These are phyloP conservation scores for Fomitopsis serialis DNA, from an alignment of 768 basidiomycete genomes.

Conservation along the genomic window DNA sequence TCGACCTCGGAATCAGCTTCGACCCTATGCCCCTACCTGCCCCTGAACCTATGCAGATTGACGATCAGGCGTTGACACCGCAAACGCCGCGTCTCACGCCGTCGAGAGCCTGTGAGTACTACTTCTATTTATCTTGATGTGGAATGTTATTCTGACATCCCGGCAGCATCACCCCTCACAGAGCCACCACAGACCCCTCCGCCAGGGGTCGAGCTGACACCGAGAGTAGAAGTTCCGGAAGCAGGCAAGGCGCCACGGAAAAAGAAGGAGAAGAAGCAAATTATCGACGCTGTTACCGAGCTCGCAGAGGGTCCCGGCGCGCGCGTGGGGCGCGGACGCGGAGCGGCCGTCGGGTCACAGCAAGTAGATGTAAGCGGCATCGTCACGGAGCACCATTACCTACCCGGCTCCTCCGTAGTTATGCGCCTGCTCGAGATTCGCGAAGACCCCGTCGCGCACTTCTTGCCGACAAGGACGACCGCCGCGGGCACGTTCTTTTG, in stretches of 20 bases:
- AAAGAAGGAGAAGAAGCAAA: constrained; percentile 77
- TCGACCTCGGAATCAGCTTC: constrained; percentile 70
- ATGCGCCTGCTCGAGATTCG: constrained; percentile 85
- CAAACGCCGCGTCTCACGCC: constrained; percentile 47
- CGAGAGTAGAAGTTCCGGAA: constrained; percentile 44
- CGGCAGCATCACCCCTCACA: constrained; percentile 67
- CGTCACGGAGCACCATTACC: constrained; percentile 74
- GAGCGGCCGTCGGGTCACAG: constrained; percentile 46
- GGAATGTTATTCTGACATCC: constrained; percentile 3
- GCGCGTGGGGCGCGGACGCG: constrained; percentile 49
- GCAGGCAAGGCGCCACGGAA: constrained; percentile 29
- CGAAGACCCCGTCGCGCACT: constrained; percentile 78
- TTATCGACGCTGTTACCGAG: constrained; percentile 89
- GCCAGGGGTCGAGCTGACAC: constrained; percentile 46
- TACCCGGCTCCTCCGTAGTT: constrained; percentile 79
- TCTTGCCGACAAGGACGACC: constrained; percentile 76
- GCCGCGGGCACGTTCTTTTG: constrained; percentile 72
- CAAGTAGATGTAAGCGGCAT: constrained; percentile 64
- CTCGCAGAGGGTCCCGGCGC: constrained; percentile 59
- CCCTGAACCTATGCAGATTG: constrained; percentile 28
- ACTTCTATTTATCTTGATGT: not conserved
- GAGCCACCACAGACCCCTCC: constrained; percentile 77
- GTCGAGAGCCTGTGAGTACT: constrained; percentile 63
- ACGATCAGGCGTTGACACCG: constrained; percentile 13
- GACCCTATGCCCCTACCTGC: constrained; percentile 44